Evolutionary conservation across 441 rosid genomes (phyloP), one percentile per base, ranked within the genome.

Genomic region (Aleurites moluccanus): DNA sequence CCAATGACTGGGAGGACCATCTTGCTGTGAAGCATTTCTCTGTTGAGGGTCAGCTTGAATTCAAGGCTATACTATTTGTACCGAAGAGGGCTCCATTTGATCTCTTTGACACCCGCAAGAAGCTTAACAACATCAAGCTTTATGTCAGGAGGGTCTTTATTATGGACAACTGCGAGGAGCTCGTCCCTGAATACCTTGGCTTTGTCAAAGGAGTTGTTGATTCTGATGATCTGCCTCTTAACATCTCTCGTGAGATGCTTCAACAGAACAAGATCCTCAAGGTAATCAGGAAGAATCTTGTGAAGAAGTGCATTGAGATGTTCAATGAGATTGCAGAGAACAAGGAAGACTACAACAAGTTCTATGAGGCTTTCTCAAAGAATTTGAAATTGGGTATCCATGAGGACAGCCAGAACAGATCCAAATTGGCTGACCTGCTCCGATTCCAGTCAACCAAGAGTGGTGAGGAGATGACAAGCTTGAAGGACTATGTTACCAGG

Each of bases 101-200:
- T 75, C 87, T 93, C 5, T 93, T 93, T 9, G 97, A 93, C 85
- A 88, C 90, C 3, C 87, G 90, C 79, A 91, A 93, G 87, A 93
- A 90, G 85, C 80, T 88, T 80, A 93, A 91, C 92, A 93, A 93
- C 86, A 87, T 93, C 78, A 93, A 93, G 89, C 96, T 91, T 0
- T 91, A 93, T 27, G 97, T 90, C 4, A 86, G 98, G 20, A 85
- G 97, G 61, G 98, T 93, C 60, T 93, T 93, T 73, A 91, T 93
- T 55, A 91, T 93, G 98, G 98, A 93, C 87, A 93, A 93, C 76
- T 93, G 98, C 40, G 97, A 93, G 74, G 98, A 93, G 79, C 89
- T 93, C 33, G 91, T 91, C 10, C 96, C 97, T 0, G 94, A 91
- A 66, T 93, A 85, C 80, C 92, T 91, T 8, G 84, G 98, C 21